Base-by-base conservation (phyloP, 345 rosid species). In the Syzygium aqueum region DNA sequence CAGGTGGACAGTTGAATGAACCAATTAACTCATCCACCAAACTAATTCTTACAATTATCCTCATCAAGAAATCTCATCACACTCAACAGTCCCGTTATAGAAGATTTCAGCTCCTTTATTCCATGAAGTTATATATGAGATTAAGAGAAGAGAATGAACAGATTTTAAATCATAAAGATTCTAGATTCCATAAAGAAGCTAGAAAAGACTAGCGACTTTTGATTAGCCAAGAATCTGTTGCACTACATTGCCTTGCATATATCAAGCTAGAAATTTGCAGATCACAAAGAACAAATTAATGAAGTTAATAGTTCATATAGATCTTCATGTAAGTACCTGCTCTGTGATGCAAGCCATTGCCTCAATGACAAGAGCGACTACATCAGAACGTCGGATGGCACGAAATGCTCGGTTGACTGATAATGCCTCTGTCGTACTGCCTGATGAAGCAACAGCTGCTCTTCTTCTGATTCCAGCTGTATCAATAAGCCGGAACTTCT, bases 391-490 rank as follows among this genome's bases (percentile, higher is more conserved):
- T 51, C 96, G 96, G 88, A 97, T 90, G 86, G 98, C 99, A 77
- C 96, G 95, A 67, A 97, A 94, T 91, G 98, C 99, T 91, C 98
- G 94, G 87, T 96, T 96, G 85, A 97, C 98, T 37, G 99, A 97
- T 91, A 97, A 90, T 84, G 97, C 95, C 92, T 97, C 98, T 8
- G 98, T 97, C 28, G 93, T 91, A 92, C 98, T 95, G 51, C 99
- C 98, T 73, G 97, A 94, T 80, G 97, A 96, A 86, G 98, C 98
- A 86, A 97, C 92, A 84, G 95, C 94, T 77, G 98, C 94, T 92
- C 95, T 94, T 91, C 95, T 95, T 92, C 99, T 94, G 92, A 96
- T 96, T 86, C 99, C 99, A 87, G 99, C 99, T 7, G 99, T 97
- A 93, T 97, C 99, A 86, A 94, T 97, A 82, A 97, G 98, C 89